Evolutionary conservation across 148 eudicot species (phyloP).

Genomic region (Spergularia bocconei): DNA sequence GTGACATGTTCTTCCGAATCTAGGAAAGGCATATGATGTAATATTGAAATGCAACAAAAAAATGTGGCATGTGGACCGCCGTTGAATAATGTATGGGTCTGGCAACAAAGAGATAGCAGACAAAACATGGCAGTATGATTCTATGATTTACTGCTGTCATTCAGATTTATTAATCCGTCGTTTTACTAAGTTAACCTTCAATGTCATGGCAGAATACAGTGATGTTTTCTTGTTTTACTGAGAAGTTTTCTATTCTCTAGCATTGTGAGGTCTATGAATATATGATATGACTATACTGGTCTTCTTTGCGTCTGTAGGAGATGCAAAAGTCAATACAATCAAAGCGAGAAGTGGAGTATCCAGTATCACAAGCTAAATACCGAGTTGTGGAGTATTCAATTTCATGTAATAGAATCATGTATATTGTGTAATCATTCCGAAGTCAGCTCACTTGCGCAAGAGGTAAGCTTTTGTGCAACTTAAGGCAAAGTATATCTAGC

Average conservation of each 20-base stretch:
- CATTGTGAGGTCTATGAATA: neutral
- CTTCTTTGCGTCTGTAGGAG: no score
- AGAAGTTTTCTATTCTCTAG: neutral
- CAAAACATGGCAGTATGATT: conserved; percentile 12
- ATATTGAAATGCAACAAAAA: neutral
- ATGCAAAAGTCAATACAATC: no score
- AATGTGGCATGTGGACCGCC: conserved; percentile 18
- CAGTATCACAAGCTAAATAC: no score
- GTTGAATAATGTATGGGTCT: conserved; percentile 8
- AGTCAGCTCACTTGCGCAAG: no score
- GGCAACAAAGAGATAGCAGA: neutral
- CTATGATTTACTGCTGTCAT: conserved; percentile 1
- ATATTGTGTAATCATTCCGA: no score
- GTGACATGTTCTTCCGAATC: conserved; percentile 29
- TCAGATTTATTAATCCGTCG: neutral
- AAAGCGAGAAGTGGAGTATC: no score
- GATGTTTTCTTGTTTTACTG: neutral
- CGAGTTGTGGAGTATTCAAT: no score
- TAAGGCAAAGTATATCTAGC: no score
- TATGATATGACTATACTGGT: no score
- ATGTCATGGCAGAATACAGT: neutral
- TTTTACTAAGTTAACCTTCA: neutral
- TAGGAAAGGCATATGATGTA: conserved; percentile 2
- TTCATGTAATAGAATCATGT: no score
- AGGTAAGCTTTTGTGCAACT: no score